phyloP scores from a whole-genome alignment of 441 rosid species.

The Pelargonium cotyledonis region DNA sequence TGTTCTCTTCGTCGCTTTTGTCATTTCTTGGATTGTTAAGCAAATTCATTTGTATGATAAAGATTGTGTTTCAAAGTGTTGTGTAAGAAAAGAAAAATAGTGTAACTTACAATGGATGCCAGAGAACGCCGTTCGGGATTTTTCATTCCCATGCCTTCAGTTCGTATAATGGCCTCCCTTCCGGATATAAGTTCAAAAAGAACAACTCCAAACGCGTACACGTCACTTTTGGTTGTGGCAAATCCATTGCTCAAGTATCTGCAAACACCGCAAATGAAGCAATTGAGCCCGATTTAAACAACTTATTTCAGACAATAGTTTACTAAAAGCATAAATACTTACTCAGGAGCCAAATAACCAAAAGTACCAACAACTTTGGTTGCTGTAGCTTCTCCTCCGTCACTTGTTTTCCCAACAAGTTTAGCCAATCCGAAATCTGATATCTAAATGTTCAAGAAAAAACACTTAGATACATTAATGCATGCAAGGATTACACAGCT shows the following conservation, averaged over 20 bases:
- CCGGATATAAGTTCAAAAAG: constrained; percentile 88
- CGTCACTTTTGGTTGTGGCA: constrained; percentile 88
- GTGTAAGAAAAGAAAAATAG: constrained; percentile 10
- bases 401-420: constrained; percentile 70
- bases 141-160: constrained; percentile 52
- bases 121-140: constrained; percentile 75
- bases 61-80: neutral
- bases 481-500: neutral
- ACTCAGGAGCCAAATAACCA: constrained; percentile 97
- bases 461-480: constrained; percentile 3
- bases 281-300: neutral
- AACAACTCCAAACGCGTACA: constrained; percentile 93
- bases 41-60: constrained; percentile 13
- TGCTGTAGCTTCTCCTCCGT: constrained; percentile 60
- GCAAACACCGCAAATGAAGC: constrained; percentile 14
- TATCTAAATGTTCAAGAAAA: constrained; percentile 41
- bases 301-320: constrained; percentile 10
- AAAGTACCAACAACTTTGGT: constrained; percentile 97
- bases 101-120: constrained; percentile 67
- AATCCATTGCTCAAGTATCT: constrained; percentile 88
- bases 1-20: too few species aligned
- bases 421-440: constrained; percentile 96
- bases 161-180: constrained; percentile 70
- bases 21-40: neutral
- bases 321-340: constrained; percentile 27